Evolutionary conservation across 148 eudicot genomes (phyloP).

Genomic region (Polygonum maritimum): DNA sequence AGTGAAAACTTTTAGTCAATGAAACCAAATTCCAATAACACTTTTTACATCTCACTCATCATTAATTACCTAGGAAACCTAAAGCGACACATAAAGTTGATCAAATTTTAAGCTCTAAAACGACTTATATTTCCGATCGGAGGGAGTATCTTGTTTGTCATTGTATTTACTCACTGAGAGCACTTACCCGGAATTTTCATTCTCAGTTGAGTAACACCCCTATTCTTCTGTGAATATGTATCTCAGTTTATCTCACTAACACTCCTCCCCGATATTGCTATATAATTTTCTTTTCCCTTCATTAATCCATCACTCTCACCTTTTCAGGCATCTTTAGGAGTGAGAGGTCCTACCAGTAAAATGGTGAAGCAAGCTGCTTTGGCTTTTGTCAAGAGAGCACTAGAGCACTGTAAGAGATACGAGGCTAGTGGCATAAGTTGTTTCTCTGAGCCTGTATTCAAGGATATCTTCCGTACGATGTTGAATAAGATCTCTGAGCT

Average conservation of each 20-base stretch:
- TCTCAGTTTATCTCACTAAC: neutral
- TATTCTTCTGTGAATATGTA: neutral
- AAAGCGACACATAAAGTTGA: too few relatives aligned
- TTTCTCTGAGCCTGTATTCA: constrained; percentile 39
- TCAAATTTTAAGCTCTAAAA: too few relatives aligned
- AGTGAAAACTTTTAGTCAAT: too few relatives aligned
- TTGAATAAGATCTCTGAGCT: neutral
- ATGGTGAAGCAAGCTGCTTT: constrained; percentile 55
- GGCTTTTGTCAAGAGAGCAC: constrained; percentile 39
- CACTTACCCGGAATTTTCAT: neutral
- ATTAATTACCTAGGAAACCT: too few relatives aligned
- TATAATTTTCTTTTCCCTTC: neutral
- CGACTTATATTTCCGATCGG: too few relatives aligned
- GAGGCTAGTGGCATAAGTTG: constrained; percentile 52
- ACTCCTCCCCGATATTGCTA: too few relatives aligned
- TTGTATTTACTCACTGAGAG: neutral
- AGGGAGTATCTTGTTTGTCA: too few relatives aligned
- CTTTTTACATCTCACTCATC: too few relatives aligned
- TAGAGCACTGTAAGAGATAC: constrained; percentile 35
- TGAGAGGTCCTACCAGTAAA: constrained; percentile 40
- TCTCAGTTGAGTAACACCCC: neutral
- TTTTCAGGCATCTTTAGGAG: constrained; percentile 32
- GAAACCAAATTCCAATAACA: too few relatives aligned
- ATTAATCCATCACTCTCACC: neutral
- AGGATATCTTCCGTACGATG: constrained; percentile 12